Base-by-base conservation (phyloP, 768 basidiomycete species). In the Suillus sp. region DNA sequence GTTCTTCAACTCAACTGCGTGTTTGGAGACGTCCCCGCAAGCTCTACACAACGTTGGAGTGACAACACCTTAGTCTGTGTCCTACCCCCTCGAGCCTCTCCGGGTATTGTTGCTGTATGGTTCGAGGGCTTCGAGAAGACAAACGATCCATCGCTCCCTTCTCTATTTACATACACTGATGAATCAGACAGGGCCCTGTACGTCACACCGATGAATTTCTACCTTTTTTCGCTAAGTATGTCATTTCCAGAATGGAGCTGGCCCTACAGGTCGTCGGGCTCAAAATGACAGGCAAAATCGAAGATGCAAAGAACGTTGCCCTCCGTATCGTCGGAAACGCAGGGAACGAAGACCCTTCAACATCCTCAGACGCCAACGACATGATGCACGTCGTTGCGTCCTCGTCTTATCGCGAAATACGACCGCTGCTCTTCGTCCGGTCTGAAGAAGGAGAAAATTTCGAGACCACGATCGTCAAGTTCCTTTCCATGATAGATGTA, bases 241-340 rank as follows among this genome's bases (percentile, higher is more conserved):
- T 63, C 22, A 42, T 63, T 65, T 69, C 34, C 68, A 96, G 93
- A 67, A 96, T 98, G 93, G 96, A 96, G 74, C 85, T 97, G 60
- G 95, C 95, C 59, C 81, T 98, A 4, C 95, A 96, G 71, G 94
- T 96, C 16, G 95, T 98, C 20, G 96, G 96, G 0, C 79, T 97
- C 66, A 95, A 96, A 80, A 96, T 97, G 93, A 96, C 95, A 0
- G 95, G 95, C 55, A 92, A 95, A 71, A 88, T 96, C 34, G 94
- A 96, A 69, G 93, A 95, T 60, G 95, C 95, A 2, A 90, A 92
- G 75, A 92, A 94, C 63, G 91, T 97, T 42, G 95, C 95, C 16
- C 88, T 95, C 85, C 85, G 95, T 35, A 97, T 97, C 67, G 92
- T 97, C 35, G 90, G 92, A 43, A 89, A 81, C 61, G 79, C 87